Conservation (phyloP, 2,329 filamentous ascomycete genomes). For the Periglandula ipomoeae region DNA sequence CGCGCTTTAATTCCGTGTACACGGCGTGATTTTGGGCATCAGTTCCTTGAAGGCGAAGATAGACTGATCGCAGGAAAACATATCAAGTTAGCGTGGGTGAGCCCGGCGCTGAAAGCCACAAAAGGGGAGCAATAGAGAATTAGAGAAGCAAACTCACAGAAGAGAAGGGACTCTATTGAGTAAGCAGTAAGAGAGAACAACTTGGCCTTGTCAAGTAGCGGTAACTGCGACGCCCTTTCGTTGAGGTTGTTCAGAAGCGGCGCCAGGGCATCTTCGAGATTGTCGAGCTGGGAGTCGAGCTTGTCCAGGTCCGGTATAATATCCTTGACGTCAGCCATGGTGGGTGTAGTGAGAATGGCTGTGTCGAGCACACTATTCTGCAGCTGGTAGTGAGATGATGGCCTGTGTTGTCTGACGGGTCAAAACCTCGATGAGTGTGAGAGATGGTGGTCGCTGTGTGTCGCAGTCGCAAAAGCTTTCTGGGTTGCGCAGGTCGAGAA, state of each 20-base stretch:
- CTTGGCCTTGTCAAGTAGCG: constrained; percentile 91
- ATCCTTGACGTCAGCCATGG: constrained; percentile 38
- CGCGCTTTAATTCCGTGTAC: constrained; percentile 74
- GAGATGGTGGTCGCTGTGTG: background rate
- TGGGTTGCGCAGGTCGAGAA: background rate
- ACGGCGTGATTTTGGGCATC: constrained; percentile 80
- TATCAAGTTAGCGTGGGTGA: background rate
- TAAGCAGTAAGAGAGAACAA: constrained; percentile 84
- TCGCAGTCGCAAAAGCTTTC: too few relatives aligned
- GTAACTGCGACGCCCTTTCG: constrained; percentile 65
- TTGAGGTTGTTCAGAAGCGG: constrained; percentile 64
- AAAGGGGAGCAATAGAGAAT: background rate
- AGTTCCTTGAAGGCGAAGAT: constrained; percentile 67
- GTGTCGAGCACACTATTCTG: too few relatives aligned
- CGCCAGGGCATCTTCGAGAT: constrained; percentile 62
- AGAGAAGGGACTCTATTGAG: constrained; percentile 81
- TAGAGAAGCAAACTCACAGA: constrained; percentile 47
- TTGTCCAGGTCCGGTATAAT: constrained; percentile 61
- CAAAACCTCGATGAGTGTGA: background rate
- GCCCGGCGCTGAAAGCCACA: too few relatives aligned
- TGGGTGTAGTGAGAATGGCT: too few relatives aligned
- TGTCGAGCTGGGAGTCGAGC: constrained; percentile 70
- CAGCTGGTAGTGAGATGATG: too few relatives aligned
- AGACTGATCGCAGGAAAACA: constrained; percentile 34
- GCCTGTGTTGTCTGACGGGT: background rate